Conservation (phyloP, 2,329 filamentous ascomycete species). For the Colletotrichum lindemuthianum region DNA sequence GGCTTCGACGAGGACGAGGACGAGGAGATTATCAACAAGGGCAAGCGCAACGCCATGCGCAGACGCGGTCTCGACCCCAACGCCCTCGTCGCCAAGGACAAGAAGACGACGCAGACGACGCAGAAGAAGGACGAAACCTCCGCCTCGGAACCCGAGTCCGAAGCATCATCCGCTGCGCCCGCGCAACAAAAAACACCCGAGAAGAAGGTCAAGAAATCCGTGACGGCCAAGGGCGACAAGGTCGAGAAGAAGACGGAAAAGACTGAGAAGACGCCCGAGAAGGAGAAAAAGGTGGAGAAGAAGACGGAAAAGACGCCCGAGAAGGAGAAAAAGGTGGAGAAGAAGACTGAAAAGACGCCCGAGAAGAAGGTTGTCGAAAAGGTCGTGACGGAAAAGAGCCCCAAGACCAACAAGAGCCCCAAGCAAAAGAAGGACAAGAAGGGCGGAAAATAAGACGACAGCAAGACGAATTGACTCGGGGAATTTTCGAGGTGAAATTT, state of each 20-base stretch:
- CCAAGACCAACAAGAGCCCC: constrained; percentile 29
- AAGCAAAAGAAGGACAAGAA: constrained; percentile 36
- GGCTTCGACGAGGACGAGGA: constrained; percentile 82
- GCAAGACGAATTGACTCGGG: background rate
- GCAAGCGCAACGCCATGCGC: constrained; percentile 78
- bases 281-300: constrained; percentile 20
- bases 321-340: constrained; percentile 20
- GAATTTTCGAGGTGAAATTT: background rate
- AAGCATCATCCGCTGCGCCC: background rate
- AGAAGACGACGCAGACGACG: constrained; percentile 34
- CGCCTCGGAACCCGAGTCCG: background rate
- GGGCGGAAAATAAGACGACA: constrained; percentile 24
- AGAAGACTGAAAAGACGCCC: constrained; percentile 32
- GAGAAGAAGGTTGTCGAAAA: constrained; percentile 30
- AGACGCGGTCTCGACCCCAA: constrained; percentile 79
- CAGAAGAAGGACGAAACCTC: too few relatives aligned
- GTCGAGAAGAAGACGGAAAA: constrained; percentile 28
- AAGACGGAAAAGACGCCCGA: constrained; percentile 16
- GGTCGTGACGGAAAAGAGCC: constrained; percentile 32
- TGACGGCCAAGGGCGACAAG: constrained; percentile 23
- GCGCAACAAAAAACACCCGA: background rate
- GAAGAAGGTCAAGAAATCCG: constrained; percentile 38
- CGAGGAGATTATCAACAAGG: constrained; percentile 75
- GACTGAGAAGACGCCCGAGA: constrained; percentile 31
- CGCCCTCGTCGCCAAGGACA: constrained; percentile 53